Evolutionary conservation across 2,329 filamentous ascomycete species (phyloP), one percentile per base, ranked within the genome.

Genomic region (Truncatella angustata): DNA sequence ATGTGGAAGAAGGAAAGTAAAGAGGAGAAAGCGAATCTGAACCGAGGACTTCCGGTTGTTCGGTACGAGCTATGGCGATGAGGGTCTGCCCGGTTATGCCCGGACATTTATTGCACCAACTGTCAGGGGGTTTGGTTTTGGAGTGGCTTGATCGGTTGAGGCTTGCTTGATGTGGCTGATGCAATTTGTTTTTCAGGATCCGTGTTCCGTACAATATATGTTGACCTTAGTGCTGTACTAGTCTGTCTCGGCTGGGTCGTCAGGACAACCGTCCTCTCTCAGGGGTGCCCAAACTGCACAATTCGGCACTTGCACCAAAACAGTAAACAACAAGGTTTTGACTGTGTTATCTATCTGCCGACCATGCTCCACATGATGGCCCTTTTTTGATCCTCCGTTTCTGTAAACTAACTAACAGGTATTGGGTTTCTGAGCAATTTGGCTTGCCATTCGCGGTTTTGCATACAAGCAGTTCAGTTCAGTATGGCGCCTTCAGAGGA

Each of bases 401-500:
- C 12, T 28, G 43, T 28, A 21, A n/a, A 37, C 45, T 39, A 36
- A 49, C 45, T 5, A 10, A 24, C 12, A 21, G 32, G 32, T 5
- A 37, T 36, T 37, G 24, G 3, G 16, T 44, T 16, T 2, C 10
- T 12, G 16, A 9, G 40, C 23, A 21, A 24, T 28, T 44, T 28
- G 20, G 40, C 16, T 40, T 23, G 37, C 37, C 12, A 5, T 44
- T 7, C 1, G 16, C 18, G 20, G 18, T 28, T 46, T 35, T 32
- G 43, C 30, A 46, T 20, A 11, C 26, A 37, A 18, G 16, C 35
- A 37, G 32, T 34, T 32, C 32, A 50, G 36, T 18, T 32, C 32
- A 50, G 36, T 18, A 55, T 55, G 53, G 47, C 53, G 39, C 36
- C 42, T 28, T 55, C 53, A 47, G 53, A 53, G 24, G 81, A 86